Evolutionary conservation across 192 early-diverging fungal species (phyloP).

Genomic region (Lobulomyces angularis): DNA sequence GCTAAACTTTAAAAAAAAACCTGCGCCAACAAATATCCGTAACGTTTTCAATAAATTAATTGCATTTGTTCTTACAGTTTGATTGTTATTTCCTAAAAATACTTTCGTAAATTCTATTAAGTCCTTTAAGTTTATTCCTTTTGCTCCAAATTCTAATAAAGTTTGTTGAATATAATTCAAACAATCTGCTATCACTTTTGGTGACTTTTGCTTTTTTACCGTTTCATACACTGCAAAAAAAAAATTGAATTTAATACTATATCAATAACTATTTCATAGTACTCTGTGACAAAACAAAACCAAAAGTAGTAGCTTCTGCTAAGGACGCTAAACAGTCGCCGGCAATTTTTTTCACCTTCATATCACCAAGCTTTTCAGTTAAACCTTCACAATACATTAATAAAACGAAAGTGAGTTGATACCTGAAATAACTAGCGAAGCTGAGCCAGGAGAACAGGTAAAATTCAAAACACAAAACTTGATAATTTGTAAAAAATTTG

Average conservation of each 20-base stretch:
- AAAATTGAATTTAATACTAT: not conserved
- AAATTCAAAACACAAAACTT: slow-evolving; percentile 1
- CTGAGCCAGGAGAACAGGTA: slow-evolving; percentile 30
- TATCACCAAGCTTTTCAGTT: slow-evolving; percentile 87
- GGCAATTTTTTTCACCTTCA: slow-evolving; percentile 80
- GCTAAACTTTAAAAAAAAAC: slow-evolving; percentile 18
- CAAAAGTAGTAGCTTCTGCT: slow-evolving; percentile 61
- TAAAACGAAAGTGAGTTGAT: slow-evolving; percentile 1
- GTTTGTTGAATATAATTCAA: slow-evolving; percentile 75
- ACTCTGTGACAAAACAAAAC: slow-evolving; percentile 66
- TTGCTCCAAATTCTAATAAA: slow-evolving; percentile 82
- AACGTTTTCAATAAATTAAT: slow-evolving; percentile 71
- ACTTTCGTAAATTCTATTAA: slow-evolving; percentile 78
- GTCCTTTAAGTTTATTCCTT: slow-evolving; percentile 59
- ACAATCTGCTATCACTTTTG: slow-evolving; percentile 79
- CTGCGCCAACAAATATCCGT: slow-evolving; percentile 68
- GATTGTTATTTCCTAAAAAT: slow-evolving; percentile 70
- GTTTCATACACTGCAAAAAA: slow-evolving; percentile 48
- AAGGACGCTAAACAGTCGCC: slow-evolving; percentile 67
- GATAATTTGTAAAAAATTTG: not conserved
- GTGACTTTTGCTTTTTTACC: slow-evolving; percentile 68
- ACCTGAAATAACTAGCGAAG: slow-evolving; percentile 55
- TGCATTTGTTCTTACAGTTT: slow-evolving; percentile 64
- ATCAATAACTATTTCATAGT: slow-evolving; percentile 3
- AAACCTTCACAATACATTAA: slow-evolving; percentile 24